Percentiles rank a stretch among this genome's conserved stretches.
These are phyloP conservation scores for Botrytis fragariae DNA, from an alignment of 2,329 filamentous ascomycete genomes.

Conservation along the genomic window DNA sequence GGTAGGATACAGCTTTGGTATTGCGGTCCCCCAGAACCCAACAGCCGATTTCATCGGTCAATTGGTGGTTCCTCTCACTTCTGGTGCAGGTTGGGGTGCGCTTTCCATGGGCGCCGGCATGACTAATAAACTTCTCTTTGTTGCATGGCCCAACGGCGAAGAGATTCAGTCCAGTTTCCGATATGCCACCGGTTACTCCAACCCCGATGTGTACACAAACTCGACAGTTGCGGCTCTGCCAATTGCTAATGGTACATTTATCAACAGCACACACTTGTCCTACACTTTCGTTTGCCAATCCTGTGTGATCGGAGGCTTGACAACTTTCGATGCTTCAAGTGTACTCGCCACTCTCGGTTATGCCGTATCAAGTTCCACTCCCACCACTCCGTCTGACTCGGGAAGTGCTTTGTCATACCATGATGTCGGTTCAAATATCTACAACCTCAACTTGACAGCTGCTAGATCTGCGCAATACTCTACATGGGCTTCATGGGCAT, in stretches of 20 bases:
- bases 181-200: not conserved
- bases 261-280: not conserved
- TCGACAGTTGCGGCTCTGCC: not conserved
- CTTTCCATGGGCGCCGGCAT: not conserved
- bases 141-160: not conserved
- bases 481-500: not conserved
- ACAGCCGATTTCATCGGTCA: not conserved
- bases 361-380: not conserved
- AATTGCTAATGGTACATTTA: not conserved
- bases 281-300: not conserved
- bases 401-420: not conserved
- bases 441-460: not conserved
- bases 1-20: not conserved
- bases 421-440: not conserved
- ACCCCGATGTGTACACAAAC: not conserved
- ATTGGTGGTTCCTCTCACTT: not conserved
- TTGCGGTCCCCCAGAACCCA: not conserved
- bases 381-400: not conserved
- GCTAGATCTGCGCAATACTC: not conserved
- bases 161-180: not conserved
- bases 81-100: not conserved
- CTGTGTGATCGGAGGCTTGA: not conserved
- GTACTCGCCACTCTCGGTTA: not conserved
- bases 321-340: not conserved
- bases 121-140: not conserved